Conservation (phyloP, 2,329 filamentous ascomycete genomes). For the Volutella citrinella region DNA sequence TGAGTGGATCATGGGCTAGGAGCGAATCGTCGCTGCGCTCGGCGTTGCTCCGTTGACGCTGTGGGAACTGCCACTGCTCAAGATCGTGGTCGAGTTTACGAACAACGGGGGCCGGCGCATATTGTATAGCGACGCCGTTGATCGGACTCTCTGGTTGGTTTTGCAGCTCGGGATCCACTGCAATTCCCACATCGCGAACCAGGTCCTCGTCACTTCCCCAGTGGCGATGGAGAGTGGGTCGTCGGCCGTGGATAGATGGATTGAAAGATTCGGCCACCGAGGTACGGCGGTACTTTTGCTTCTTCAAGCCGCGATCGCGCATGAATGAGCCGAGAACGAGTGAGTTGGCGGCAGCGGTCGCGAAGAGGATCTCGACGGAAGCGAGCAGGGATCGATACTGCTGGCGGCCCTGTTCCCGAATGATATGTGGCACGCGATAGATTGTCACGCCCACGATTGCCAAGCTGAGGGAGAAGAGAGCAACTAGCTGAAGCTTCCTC, state of each 20-base stretch:
- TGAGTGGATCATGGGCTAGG: slow-evolving; percentile 32
- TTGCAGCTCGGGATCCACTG: slow-evolving; percentile 53
- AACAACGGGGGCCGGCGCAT: slow-evolving; percentile 35
- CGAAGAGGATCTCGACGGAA: slow-evolving; percentile 85
- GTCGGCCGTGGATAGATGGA: slow-evolving; percentile 34
- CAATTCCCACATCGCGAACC: slow-evolving; percentile 74
- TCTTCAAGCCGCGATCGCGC: slow-evolving; percentile 86
- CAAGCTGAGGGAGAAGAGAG: slow-evolving; percentile 82
- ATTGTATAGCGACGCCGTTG: slow-evolving; percentile 27
- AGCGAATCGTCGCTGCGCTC: slow-evolving; percentile 46
- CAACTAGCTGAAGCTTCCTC: slow-evolving; percentile 74
- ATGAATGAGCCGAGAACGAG: slow-evolving; percentile 91
- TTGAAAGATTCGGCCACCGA: slow-evolving; percentile 64
- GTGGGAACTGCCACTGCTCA: slow-evolving; percentile 47
- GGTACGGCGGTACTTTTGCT: slow-evolving; percentile 72
- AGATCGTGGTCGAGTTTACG: slow-evolving; percentile 35
- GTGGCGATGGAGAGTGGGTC: slow-evolving; percentile 57
- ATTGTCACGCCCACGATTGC: slow-evolving; percentile 75
- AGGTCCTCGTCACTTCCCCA: slow-evolving; percentile 93
- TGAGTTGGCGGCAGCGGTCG: slow-evolving; percentile 81
- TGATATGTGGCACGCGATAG: slow-evolving; percentile 77
- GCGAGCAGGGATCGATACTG: slow-evolving; percentile 87
- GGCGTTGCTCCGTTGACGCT: slow-evolving; percentile 34
- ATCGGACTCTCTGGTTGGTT: slow-evolving; percentile 29
- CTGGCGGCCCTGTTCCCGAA: slow-evolving; percentile 68